Base-by-base conservation (phyloP, 192 early-diverging fungal genomes). In the Backusella sp. region DNA sequence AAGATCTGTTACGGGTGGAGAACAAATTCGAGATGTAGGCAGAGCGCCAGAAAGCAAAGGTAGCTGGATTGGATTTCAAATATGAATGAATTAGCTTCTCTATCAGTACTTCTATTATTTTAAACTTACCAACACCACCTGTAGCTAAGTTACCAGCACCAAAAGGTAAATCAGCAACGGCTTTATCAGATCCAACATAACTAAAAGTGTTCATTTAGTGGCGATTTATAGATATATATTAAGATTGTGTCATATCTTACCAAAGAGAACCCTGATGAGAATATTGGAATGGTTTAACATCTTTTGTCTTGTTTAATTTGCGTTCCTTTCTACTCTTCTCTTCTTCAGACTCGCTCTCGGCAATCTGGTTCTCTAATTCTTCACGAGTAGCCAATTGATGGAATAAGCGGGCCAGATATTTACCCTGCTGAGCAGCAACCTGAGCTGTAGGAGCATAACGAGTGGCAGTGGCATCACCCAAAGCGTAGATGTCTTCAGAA, bases 121-220 rank as follows among this genome's bases (percentile, higher is more conserved):
- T 4, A 62, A 62, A 62, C 56, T 62, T 62, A 62, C 56, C 78
- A 65, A 93, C 82, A 70, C 90, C 90, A 72, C 90, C 89, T 7
- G 89, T 83, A 0, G 90, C 84, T 28, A 92, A 84, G 70, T 90
- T 91, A 66, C 85, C 85, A 84, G 87, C 86, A 78, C 88, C 83
- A 82, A 92, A 86, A 11, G 95, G 95, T 23, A 98, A 77, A 74
- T 98, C 96, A 11, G 96, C 96, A 82, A 98, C 96, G 41, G 96
- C 97, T 82, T 92, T 91, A 74, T 98, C 97, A 36, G 89, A 88
- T 15, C 96, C 95, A 88, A 98, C 93, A 78, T 98, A 97, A 14
- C 72, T 68, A 68, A 4, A 68, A 39, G 41, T 12, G 36, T 65
- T n/a, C n/a, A 49, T 49, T 49, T 49, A 49, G 46, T 6, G 4